Percentiles rank a stretch among this genome's conserved stretches.
These are phyloP conservation scores for Talaromyces verruculosus DNA, from an alignment of 2,329 filamentous ascomycete genomes.

Conservation along the genomic window DNA sequence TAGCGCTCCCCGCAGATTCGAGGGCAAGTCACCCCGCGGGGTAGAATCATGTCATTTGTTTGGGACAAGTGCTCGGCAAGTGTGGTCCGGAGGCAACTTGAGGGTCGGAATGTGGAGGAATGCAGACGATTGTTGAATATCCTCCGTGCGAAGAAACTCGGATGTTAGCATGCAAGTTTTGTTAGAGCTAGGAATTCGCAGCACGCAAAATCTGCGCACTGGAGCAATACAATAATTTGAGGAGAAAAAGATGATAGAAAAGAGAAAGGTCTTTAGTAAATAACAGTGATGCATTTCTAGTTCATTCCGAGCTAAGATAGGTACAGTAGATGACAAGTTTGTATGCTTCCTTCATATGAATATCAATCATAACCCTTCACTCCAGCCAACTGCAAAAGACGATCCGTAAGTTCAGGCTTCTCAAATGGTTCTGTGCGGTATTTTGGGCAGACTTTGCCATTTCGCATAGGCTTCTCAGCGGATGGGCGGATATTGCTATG, in stretches of 20 bases:
- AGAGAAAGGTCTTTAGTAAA: too few relatives aligned
- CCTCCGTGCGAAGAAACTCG: not conserved
- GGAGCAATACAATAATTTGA: not conserved
- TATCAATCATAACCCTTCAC: slow-evolving; percentile 24
- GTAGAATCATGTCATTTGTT: not conserved
- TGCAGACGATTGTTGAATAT: not conserved
- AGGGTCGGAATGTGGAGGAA: not conserved
- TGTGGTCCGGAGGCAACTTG: not conserved
- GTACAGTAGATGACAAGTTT: not conserved
- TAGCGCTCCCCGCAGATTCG: slow-evolving; percentile 12
- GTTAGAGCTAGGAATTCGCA: not conserved
- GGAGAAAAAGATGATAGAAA: not conserved
- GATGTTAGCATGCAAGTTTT: not conserved
- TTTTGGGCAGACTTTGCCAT: slow-evolving; percentile 39
- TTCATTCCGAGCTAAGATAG: slow-evolving; percentile 9
- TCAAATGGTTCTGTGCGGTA: slow-evolving; percentile 42
- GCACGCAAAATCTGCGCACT: slow-evolving; percentile 16
- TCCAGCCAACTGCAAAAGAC: slow-evolving; percentile 38
- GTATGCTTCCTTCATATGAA: not conserved
- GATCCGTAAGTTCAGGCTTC: slow-evolving; percentile 39
- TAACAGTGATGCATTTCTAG: not conserved
- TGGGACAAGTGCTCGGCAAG: not conserved
- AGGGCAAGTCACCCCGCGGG: not conserved
- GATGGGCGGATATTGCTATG: slow-evolving; percentile 42
- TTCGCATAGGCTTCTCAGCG: slow-evolving; percentile 36